Conservation (phyloP, 1,284 basidiomycete genomes). For the Rhodotorula sp. region DNA sequence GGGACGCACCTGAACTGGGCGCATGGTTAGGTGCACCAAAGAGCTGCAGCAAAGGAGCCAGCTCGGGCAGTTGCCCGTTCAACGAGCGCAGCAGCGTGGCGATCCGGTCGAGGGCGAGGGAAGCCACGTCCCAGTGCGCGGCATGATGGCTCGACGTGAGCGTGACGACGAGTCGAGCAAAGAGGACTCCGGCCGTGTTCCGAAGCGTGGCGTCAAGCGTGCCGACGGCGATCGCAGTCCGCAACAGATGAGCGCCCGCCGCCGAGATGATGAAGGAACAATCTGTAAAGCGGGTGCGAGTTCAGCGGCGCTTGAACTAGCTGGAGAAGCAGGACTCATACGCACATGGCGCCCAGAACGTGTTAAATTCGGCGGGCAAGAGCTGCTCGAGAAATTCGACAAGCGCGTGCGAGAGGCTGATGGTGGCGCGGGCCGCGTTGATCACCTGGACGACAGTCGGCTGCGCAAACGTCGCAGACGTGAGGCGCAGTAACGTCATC, state of each 20-base stretch:
- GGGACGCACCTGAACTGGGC: background rate
- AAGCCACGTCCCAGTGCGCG: constrained; percentile 44
- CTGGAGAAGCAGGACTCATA: background rate
- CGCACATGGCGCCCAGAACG: constrained; percentile 47
- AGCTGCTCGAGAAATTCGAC: constrained; percentile 38
- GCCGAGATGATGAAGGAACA: constrained; percentile 45
- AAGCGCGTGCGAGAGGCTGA: constrained; percentile 22
- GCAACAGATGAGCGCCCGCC: constrained; percentile 40
- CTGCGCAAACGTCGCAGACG: constrained; percentile 28
- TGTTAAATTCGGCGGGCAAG: constrained; percentile 20
- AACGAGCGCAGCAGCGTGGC: constrained; percentile 21
- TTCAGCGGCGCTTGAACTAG: too few species aligned
- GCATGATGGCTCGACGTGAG: constrained; percentile 32
- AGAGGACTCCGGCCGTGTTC: constrained; percentile 16
- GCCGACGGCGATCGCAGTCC: constrained; percentile 32
- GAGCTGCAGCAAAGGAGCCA: constrained; percentile 9
- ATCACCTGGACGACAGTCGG: constrained; percentile 11
- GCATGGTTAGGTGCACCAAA: constrained; percentile 19
- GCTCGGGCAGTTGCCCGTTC: constrained; percentile 10
- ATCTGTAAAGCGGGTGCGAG: constrained; percentile 30
- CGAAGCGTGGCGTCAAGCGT: constrained; percentile 16
- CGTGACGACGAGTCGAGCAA: constrained; percentile 21
- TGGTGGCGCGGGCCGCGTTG: constrained; percentile 23
- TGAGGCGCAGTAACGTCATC: constrained; percentile 40
- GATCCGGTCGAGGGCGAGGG: constrained; percentile 43